These are phyloP conservation scores for Aspergillus glaucus DNA, from an alignment of 2,329 filamentous ascomycete genomes.

Conservation along the genomic window DNA sequence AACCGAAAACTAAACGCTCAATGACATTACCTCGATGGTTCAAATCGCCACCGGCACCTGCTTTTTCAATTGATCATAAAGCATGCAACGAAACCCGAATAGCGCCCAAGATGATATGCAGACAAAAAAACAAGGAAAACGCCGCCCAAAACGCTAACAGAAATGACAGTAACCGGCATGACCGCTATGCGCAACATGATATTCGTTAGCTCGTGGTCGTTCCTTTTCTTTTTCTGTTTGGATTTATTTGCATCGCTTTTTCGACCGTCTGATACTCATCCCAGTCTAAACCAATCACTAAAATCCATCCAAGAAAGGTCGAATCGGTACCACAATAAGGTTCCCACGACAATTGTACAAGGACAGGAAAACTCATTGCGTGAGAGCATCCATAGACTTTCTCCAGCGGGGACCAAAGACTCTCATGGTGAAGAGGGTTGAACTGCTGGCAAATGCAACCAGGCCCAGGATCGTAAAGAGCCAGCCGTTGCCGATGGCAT, in stretches of 20 bases:
- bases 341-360: not conserved
- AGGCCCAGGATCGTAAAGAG: constrained; percentile 59
- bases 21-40: not conserved
- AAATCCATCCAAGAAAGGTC: not conserved
- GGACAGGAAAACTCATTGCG: constrained; percentile 9
- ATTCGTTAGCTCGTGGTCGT: not conserved
- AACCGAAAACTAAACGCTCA: not conserved
- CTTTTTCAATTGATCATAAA: too few relatives aligned
- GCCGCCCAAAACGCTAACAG: not conserved
- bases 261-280: not conserved
- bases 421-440: constrained; percentile 56
- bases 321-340: too few relatives aligned
- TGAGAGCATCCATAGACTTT: constrained; percentile 49
- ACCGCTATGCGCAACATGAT: not conserved
- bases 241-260: too few relatives aligned
- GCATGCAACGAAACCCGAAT: not conserved
- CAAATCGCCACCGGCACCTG: too few relatives aligned
- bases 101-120: not conserved
- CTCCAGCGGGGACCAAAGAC: constrained; percentile 60
- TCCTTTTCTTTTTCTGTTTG: too few relatives aligned
- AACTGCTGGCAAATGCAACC: constrained; percentile 53
- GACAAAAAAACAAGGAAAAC: not conserved
- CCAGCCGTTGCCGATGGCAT: constrained; percentile 68
- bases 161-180: constrained; percentile 1
- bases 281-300: not conserved